Base-by-base conservation (phyloP, 1,139 yeast genomes). In the Suhomyces bribrorum region DNA sequence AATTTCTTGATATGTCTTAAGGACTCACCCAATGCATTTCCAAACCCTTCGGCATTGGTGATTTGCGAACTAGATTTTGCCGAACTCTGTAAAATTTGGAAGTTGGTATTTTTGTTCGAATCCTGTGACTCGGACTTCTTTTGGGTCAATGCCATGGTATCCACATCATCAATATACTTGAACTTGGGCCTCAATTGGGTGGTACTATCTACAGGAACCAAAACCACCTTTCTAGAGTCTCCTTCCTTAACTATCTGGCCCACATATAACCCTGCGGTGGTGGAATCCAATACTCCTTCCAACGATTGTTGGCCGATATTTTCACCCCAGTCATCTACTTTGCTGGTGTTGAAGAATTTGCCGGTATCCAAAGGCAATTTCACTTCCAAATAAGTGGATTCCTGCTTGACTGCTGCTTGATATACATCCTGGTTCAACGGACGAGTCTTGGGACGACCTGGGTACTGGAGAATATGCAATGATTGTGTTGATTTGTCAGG, bases 171-270 rank as follows among this genome's bases (percentile, higher is more conserved):
- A 37, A 89, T 79, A 56, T 89, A 86, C 47, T 75, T 77, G 64
- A 92, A 88, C 45, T 78, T 77, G 2, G 97, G 94, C 52, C 96
- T 74, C 46, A 92, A 60, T 60, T 90, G 97, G 0, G 85, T 79
- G 0, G 86, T 78, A 16, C 81, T 73, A 34, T 79, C 76, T 2
- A 89, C 69, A 0, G 94, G 88, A 1, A 79, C 63, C 45, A 90
- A 60, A 34, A 86, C 81, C 12, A 89, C 57, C 49, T 75, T 79
- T 33, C 51, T 57, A 12, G 32, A 37, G 5, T 49, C 48, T 11
- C 51, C 59, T 4, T 55, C 57, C 3, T 50, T 53, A 2, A 59
- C 49, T 3, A 69, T 50, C 38, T 61, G 58, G 4, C 65, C 75
- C 6, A 62, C 69, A 39, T 69, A 72, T 14, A 66, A 52, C 1